A percentile compares a stretch with the other conserved stretches of the same genome.
Conservation (phyloP, 2,329 filamentous ascomycete genomes). For the Microdochium trichocladiopsis region DNA sequence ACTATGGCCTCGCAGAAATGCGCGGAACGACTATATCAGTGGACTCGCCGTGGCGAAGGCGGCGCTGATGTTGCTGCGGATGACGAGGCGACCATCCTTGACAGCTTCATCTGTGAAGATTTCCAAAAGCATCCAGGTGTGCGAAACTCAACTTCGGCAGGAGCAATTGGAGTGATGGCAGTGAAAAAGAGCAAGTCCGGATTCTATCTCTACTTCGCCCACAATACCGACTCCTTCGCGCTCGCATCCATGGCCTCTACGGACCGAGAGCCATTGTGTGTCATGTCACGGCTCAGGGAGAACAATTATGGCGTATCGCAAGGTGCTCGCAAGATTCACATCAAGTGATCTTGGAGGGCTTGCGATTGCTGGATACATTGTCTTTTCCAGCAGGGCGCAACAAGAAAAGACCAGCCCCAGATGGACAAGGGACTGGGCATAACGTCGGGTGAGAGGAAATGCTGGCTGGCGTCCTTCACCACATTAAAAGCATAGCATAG, state of each 20-base stretch:
- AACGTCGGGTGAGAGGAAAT: too few species aligned
- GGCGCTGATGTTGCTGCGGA: conserved; percentile 60
- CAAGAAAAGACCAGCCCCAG: too few species aligned
- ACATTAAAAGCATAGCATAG: neutral
- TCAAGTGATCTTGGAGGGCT: too few species aligned
- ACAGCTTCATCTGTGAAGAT: conserved; percentile 74
- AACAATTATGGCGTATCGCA: conserved; percentile 42
- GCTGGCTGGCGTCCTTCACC: too few species aligned
- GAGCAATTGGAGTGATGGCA: conserved; percentile 83
- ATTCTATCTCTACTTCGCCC: conserved; percentile 83
- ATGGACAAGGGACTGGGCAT: too few species aligned
- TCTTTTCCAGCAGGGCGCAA: too few species aligned
- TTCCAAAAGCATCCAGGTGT: conserved; percentile 93
- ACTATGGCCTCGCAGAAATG: conserved; percentile 85
- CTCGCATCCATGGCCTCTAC: conserved; percentile 81
- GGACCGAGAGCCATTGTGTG: conserved; percentile 67
- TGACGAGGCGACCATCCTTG: conserved; percentile 70
- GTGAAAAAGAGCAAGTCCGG: conserved; percentile 77
- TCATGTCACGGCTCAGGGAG: conserved; percentile 72
- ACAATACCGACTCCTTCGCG: conserved; percentile 88
- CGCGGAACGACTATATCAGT: conserved; percentile 75
- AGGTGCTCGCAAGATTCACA: conserved; percentile 43
- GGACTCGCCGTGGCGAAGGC: conserved; percentile 49
- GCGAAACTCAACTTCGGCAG: conserved; percentile 67
- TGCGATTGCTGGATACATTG: too few species aligned